Evolutionary conservation across 805 yeast genomes (phyloP).

Genomic region (Candida stauntonica): DNA sequence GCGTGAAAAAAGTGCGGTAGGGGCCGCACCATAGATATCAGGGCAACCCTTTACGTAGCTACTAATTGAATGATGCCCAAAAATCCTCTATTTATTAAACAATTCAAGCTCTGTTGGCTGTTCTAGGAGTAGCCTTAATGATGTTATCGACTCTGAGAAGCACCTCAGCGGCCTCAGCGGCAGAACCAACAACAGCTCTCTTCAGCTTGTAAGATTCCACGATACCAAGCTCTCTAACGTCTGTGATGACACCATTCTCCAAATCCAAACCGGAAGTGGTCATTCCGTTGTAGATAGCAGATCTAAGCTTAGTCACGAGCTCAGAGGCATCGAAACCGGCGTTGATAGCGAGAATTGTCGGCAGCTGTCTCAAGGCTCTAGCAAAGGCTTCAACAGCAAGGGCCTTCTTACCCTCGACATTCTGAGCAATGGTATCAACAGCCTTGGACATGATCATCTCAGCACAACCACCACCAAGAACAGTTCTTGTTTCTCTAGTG

Average conservation of each 20-base stretch:
- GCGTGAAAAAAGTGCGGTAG: not conserved
- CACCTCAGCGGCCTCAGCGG: conserved; percentile 98
- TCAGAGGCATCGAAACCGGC: conserved; percentile 97
- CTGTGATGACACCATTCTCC: conserved; percentile 79
- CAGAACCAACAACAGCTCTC: conserved; percentile 88
- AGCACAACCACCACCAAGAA: conserved; percentile 85
- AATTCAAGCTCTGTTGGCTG: conserved; percentile 71
- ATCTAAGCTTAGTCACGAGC: conserved; percentile 81
- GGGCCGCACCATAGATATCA: not conserved
- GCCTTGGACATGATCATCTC: conserved; percentile 94
- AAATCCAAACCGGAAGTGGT: conserved; percentile 89
- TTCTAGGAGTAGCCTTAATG: conserved; percentile 94
- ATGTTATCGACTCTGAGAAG: conserved; percentile 94
- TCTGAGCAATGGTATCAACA: conserved; percentile 95
- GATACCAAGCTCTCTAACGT: conserved; percentile 90
- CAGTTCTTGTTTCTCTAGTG: conserved; percentile 85
- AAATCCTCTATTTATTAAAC: not conserved
- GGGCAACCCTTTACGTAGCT: conserved; percentile 1
- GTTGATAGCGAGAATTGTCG: conserved; percentile 92
- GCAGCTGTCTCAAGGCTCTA: conserved; percentile 88
- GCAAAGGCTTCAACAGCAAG: conserved; percentile 94
- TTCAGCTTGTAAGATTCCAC: conserved; percentile 92
- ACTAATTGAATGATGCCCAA: not conserved
- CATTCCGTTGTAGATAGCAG: conserved; percentile 83
- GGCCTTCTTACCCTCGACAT: conserved; percentile 88